A percentile compares a stretch with the other conserved stretches of the same genome.
These are phyloP conservation scores for Hansfordia pulvinata DNA, from an alignment of 2,329 filamentous ascomycete genomes.

Conservation along the genomic window DNA sequence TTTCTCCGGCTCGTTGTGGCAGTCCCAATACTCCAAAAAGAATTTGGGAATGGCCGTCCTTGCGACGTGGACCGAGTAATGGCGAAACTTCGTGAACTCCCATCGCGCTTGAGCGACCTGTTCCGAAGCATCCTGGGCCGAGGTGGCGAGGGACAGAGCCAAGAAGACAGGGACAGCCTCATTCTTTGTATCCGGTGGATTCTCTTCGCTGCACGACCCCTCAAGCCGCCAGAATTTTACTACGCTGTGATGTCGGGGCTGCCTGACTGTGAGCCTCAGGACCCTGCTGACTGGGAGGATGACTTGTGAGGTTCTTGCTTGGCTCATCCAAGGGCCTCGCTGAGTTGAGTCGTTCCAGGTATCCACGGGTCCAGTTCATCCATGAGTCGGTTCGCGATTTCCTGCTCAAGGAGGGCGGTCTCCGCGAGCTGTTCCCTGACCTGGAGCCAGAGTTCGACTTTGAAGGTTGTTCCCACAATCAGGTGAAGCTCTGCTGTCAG, in stretches of 20 bases:
- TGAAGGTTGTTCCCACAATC: no score
- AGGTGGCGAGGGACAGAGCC: conserved; percentile 10
- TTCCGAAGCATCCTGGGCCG: conserved; percentile 24
- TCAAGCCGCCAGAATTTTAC: conserved; percentile 20
- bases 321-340: conserved; percentile 35
- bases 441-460: no score
- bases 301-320: conserved; percentile 19
- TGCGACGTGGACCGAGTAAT: conserved; percentile 15
- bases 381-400: conserved; percentile 37
- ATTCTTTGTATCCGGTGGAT: conserved; percentile 16
- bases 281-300: conserved; percentile 10
- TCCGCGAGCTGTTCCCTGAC: conserved; percentile 13
- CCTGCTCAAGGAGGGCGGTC: conserved; percentile 21
- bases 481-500: no score
- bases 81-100: conserved; percentile 22
- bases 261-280: conserved; percentile 11
- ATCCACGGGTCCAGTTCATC: conserved; percentile 33
- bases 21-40: conserved; percentile 27
- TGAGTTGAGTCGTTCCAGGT: conserved; percentile 20
- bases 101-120: conserved; percentile 19
- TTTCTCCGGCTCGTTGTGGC: conserved; percentile 18
- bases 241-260: conserved; percentile 15
- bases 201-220: conserved; percentile 19
- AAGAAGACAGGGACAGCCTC: neutral
- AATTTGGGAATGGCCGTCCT: conserved; percentile 19